Evolutionary conservation across 2,329 filamentous ascomycete species (phyloP), one percentile per base, ranked within the genome.

Genomic region (Cryphonectria carpinicola): DNA sequence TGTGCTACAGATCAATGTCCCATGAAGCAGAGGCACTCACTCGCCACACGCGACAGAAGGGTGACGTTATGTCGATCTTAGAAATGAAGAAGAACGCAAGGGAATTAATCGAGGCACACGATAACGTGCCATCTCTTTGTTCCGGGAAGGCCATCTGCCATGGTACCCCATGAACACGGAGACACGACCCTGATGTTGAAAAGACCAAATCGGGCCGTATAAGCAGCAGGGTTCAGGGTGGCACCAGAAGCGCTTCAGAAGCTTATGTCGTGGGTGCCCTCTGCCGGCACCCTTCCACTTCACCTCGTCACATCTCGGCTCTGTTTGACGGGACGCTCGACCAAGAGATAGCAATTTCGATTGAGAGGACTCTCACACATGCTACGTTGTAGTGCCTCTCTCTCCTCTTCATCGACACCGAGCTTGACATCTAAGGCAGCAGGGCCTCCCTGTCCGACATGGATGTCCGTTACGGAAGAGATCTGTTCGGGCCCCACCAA

Each of bases 401-500:
- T 69, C 66, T 67, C 65, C 66, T 66, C 70, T 68, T 52, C 65
- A 65, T 56, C 49, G 68, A 46, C 49, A 68, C 65, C 63, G 65
- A 62, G 67, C 67, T 54, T 58, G 70, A 56, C 67, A 66, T 49
- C 62, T 41, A 65, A 60, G 62, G 32, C 65, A 60, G 60, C 70
- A 70, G 56, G 39, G 39, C n/a, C 11, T 43, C 65, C 65, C 46
- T 60, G 65, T 22, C 39, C n/a, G 52, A 61, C 70, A 72, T 72
- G 70, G 70, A 63, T 71, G 52, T 70, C 58, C 19, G 22, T 49
- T 39, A 69, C 39, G 62, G 71, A 71, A 60, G 65, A 66, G 71
- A 71, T 67, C 66, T 63, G 32, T 62, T 56, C 17, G 52, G 69
- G 49, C 41, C 54, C 68, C 61, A 70, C 70, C 52, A 67, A 49